Evolutionary conservation across 1,284 basidiomycete genomes (phyloP).

Genomic region (Ustilago nuda): DNA sequence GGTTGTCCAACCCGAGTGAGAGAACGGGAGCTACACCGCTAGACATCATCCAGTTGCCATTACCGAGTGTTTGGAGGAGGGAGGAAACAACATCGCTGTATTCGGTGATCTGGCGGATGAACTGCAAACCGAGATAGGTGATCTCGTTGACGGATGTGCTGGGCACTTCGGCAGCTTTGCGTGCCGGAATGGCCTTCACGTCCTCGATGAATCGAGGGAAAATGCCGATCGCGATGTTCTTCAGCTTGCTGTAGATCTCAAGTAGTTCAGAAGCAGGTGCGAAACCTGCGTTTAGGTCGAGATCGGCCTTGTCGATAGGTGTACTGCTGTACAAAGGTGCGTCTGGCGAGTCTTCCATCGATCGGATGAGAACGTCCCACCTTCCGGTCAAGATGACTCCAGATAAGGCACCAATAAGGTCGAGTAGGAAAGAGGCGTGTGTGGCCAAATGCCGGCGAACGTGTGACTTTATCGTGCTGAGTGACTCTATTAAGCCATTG

Average conservation of each 20-base stretch:
- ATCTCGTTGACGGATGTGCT: slow-evolving; percentile 65
- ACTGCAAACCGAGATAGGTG: slow-evolving; percentile 58
- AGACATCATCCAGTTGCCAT: slow-evolving; percentile 65
- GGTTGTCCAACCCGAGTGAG: slow-evolving; percentile 53
- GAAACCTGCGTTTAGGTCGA: slow-evolving; percentile 44
- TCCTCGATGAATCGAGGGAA: slow-evolving; percentile 67
- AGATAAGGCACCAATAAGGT: slow-evolving; percentile 45
- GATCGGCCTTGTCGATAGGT: slow-evolving; percentile 36
- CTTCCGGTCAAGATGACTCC: slow-evolving; percentile 35
- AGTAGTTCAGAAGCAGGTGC: slow-evolving; percentile 38
- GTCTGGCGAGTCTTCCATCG: slow-evolving; percentile 48
- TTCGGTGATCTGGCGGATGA: slow-evolving; percentile 55
- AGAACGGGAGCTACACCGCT: slow-evolving; percentile 54
- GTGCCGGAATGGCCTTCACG: slow-evolving; percentile 61
- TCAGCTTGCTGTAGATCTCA: slow-evolving; percentile 49
- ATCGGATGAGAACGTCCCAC: slow-evolving; percentile 38
- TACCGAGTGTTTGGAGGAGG: slow-evolving; percentile 57
- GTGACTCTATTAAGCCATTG: slow-evolving; percentile 29
- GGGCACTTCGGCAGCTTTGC: slow-evolving; percentile 59
- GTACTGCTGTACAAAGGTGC: slow-evolving; percentile 27
- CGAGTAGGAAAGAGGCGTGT: slow-evolving; percentile 62
- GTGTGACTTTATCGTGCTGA: slow-evolving; percentile 51
- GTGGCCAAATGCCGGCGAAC: slow-evolving; percentile 49
- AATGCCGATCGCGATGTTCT: slow-evolving; percentile 56
- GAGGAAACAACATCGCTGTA: slow-evolving; percentile 62